Evolutionary conservation across 148 eudicot species (phyloP).

Genomic region (Rhododendron simsii): DNA sequence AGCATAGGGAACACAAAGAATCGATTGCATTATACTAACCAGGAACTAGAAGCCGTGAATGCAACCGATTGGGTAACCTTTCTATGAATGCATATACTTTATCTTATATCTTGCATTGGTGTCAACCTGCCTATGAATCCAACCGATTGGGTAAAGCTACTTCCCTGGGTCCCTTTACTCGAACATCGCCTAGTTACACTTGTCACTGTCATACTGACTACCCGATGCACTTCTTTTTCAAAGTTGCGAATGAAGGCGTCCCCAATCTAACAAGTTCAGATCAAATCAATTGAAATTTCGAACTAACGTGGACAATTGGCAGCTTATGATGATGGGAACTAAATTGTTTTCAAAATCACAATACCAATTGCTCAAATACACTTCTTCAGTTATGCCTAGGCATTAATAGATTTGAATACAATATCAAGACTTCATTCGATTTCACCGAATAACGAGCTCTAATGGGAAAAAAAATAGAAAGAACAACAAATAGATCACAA

Average conservation of each 20-base stretch:
- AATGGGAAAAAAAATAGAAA: neutral
- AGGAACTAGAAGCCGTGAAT: neutral
- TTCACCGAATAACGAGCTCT: neutral
- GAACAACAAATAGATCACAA: neutral
- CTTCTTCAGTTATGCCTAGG: neutral
- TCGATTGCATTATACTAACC: neutral
- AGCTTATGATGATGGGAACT: neutral
- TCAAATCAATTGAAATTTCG: neutral
- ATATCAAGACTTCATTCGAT: neutral
- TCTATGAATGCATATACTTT: too few relatives aligned
- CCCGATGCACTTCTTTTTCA: neutral
- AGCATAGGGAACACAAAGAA: neutral
- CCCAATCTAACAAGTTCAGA: neutral
- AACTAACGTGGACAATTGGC: neutral
- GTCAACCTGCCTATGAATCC: neutral
- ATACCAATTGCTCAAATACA: neutral
- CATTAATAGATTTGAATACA: neutral
- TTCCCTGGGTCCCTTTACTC: neutral
- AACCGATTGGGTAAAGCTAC: neutral
- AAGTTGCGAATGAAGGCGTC: neutral
- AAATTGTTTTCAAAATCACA: neutral
- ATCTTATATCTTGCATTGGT: neutral
- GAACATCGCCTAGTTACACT: neutral
- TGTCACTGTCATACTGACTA: neutral
- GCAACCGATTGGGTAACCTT: neutral